Evolutionary conservation across 2,329 filamentous ascomycete genomes (phyloP), one percentile per base, ranked within the genome.

Genomic region (Xylariaceae sp.): DNA sequence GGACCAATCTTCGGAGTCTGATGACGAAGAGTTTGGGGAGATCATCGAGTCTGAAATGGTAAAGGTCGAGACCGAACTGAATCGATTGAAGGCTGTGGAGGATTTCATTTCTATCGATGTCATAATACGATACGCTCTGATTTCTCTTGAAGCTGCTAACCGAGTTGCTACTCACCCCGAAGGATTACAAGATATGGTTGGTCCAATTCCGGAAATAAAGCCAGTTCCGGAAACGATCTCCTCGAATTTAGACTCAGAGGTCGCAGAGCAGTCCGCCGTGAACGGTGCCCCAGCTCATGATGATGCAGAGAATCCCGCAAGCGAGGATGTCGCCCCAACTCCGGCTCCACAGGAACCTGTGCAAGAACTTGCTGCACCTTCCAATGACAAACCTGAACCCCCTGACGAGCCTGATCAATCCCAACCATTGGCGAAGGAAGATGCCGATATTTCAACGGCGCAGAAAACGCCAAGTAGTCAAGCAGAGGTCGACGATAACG

Each of bases 1-100:
- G 3, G 76, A 78, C 51, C 73, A 76, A 56, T 79, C 80, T 51
- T 83, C 81, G 0, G 82, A 84, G 56, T 79, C 77, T 10, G 64
- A 78, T 54, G 80, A 85, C 49, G 82, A 85, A 58, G 82, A 84
- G 52, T 80, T 85, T 73, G 81, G 78, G 15, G 80, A 82, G 55
- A 81, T 81, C 60, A 83, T 85, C 56, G 76, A 79, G 55, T 74
- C 74, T 56, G 75, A 83, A 64, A 83, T 85, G 44, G 70, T 74
- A 48, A 80, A 83, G 66, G 76, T 78, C 1, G 78, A 84, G 61
- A 72, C 72, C 0, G 76, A 82, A 56, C 66, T 85, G 35, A 75
- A 75, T 59, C 78, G 77, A 53, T 69, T 84, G 5, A 74, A 79
- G 57, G 69, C 67, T 2, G 66, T 75, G 58, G 66, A 74, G 60